phyloP scores from a whole-genome alignment of 345 rosid genomes.

The Citrus medica region DNA sequence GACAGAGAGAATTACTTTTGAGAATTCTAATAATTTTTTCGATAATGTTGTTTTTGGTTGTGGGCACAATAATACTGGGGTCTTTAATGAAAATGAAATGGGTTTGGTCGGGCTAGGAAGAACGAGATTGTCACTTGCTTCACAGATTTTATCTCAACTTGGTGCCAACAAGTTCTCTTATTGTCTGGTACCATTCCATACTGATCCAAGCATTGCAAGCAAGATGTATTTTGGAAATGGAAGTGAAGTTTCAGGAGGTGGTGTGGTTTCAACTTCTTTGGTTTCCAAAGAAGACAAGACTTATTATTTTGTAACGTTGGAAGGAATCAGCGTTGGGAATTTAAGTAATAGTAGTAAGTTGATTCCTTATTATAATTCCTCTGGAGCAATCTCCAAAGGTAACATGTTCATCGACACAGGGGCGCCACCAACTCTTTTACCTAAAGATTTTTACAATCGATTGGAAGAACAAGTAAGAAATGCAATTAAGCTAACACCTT shows the following conservation, averaged over 20 bases:
- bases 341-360: not conserved
- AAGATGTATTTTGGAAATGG: not conserved
- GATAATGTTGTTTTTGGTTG: conserved; percentile 17
- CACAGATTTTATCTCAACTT: conserved; percentile 18
- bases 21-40: not conserved
- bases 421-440: conserved; percentile 24
- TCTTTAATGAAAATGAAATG: not conserved
- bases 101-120: conserved; percentile 35
- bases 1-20: conserved; percentile 19
- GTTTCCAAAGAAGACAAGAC: not conserved
- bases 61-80: conserved; percentile 25
- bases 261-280: conserved; percentile 1
- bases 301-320: not conserved
- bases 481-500: not conserved
- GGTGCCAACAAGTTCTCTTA: conserved; percentile 4
- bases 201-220: conserved; percentile 3
- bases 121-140: conserved; percentile 7
- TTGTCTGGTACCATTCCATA: conserved; percentile 1
- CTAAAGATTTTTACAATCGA: conserved; percentile 16
- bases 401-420: conserved; percentile 24
- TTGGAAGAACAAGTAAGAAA: conserved; percentile 9
- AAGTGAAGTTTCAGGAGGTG: not conserved
- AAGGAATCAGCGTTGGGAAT: conserved; percentile 24
- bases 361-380: not conserved
- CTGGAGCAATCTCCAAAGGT: not conserved